Evolutionary conservation across 2,329 filamentous ascomycete genomes (phyloP), one percentile per base, ranked within the genome.

Genomic region (Gremmenia infestans): DNA sequence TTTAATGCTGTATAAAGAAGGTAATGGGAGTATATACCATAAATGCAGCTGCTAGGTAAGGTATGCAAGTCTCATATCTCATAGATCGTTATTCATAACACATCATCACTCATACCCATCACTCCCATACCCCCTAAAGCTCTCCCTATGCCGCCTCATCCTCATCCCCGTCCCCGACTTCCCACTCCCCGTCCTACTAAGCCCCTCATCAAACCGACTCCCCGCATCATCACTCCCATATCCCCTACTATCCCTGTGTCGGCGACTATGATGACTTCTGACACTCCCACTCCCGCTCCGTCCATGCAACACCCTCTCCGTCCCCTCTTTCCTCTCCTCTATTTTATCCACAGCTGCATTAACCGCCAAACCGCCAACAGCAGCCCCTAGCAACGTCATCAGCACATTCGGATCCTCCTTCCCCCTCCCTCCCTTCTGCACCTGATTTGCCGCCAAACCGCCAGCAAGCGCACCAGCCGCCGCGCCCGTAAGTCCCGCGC

Each of bases 331-430:
- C 12, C 25, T 42, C 36, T 58, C 52, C 35, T 58, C 52, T 9
- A 40, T 15, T 9, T 58, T 48, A 36, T 55, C 56, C 8, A 55
- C 52, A 6, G 52, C 43, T 28, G 52, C 52, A 58, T 58, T 58
- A n/a, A 49, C 42, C 2, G 56, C 52, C 43, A 58, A 45, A 3
- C 56, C 56, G 12, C 56, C 56, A 8, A 58, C 52, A 9, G 56
- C 56, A 45, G 56, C 56, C 14, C 56, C 56, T 5, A 58, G 19
- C 7, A 58, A 17, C 5, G 56, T 55, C 48, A 52, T 43, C n/a
- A 55, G 8, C 28, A 32, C 9, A 32, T 32, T 43, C 12, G 17
- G 51, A 37, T 52, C 56, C 9, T 47, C 55, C 36, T 53, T 39
- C 23, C 22, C 49, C 22, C 28, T 28, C 4, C 51, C 46, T 25